Evolutionary conservation across 2,329 filamentous ascomycete species (phyloP).

Genomic region (Rachicladosporium sp.): DNA sequence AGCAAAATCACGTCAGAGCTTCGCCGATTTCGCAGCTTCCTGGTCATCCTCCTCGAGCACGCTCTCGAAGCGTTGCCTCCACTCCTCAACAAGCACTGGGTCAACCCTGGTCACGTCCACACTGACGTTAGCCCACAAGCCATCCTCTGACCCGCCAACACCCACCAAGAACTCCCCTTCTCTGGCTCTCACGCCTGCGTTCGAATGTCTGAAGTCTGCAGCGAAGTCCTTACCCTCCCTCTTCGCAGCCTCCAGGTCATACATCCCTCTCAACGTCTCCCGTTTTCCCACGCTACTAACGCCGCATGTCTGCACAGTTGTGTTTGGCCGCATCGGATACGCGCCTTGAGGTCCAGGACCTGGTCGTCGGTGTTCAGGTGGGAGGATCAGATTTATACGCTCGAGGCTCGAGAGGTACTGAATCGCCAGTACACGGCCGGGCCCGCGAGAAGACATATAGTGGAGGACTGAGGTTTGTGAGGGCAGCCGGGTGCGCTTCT

Average conservation of each 20-base stretch:
- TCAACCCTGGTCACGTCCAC: conserved; percentile 27
- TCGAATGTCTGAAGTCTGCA: conserved; percentile 27
- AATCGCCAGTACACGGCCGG: conserved; percentile 29
- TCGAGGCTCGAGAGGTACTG: conserved; percentile 32
- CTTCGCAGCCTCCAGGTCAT: conserved; percentile 14
- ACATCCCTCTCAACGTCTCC: conserved; percentile 19
- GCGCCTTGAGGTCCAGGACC: conserved; percentile 26
- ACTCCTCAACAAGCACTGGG: conserved; percentile 15
- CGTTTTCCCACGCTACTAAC: conserved; percentile 31
- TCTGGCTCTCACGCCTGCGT: conserved; percentile 30
- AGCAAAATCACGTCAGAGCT: neutral
- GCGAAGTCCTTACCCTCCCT: conserved; percentile 23
- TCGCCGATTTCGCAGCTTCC: conserved; percentile 1
- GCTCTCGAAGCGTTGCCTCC: conserved; percentile 14
- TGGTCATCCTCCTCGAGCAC: conserved; percentile 12
- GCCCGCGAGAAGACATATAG: conserved; percentile 25
- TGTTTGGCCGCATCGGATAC: conserved; percentile 20
- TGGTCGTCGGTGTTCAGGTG: conserved; percentile 9
- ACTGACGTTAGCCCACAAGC: conserved; percentile 28
- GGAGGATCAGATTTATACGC: conserved; percentile 23
- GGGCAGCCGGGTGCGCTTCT: conserved; percentile 25
- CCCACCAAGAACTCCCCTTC: conserved; percentile 36
- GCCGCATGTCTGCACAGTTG: conserved; percentile 31
- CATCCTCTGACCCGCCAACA: conserved; percentile 25
- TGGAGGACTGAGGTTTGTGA: conserved; percentile 11